phyloP scores from a whole-genome alignment of 108 stramenopile genomes.

The Craspedostauros australis region DNA sequence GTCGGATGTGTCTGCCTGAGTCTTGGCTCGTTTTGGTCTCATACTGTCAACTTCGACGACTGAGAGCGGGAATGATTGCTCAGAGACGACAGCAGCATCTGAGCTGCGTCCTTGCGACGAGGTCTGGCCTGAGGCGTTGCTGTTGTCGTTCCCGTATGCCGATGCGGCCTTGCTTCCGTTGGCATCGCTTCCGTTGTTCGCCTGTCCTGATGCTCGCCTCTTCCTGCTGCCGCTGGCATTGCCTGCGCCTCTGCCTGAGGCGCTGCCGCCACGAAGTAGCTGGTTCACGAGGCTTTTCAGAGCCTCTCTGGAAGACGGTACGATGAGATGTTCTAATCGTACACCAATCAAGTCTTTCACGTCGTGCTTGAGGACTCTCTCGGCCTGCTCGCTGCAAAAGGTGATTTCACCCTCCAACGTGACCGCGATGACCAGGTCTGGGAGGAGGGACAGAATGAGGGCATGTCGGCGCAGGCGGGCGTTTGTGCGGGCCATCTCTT shows the following conservation, averaged over 20 bases:
- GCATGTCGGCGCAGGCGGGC: slow-evolving; percentile 63
- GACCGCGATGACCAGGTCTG: slow-evolving; percentile 73
- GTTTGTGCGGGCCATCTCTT: slow-evolving; percentile 80
- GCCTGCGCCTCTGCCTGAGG: slow-evolving; percentile 8
- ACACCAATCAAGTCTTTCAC: slow-evolving; percentile 50
- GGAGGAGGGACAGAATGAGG: slow-evolving; percentile 69
- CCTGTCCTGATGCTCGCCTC: slow-evolving; percentile 3
- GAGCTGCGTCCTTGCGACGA: no score
- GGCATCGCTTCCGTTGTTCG: slow-evolving; percentile 3
- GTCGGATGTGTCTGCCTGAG: slow-evolving; percentile 16
- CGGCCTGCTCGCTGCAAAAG: slow-evolving; percentile 77
- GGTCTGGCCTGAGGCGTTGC: neutral
- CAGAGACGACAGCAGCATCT: slow-evolving; percentile 34
- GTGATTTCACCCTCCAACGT: slow-evolving; percentile 58
- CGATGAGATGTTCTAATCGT: slow-evolving; percentile 47
- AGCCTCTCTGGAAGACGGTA: slow-evolving; percentile 49
- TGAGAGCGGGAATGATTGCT: slow-evolving; percentile 42
- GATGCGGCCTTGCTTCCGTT: slow-evolving; percentile 5
- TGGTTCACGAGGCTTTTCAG: slow-evolving; percentile 46
- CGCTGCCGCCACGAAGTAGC: slow-evolving; percentile 19
- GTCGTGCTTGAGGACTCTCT: slow-evolving; percentile 58
- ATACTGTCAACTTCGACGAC: slow-evolving; percentile 43
- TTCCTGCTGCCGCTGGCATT: slow-evolving; percentile 5
- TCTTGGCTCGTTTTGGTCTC: slow-evolving; percentile 6
- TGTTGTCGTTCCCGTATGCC: neutral